Evolutionary conservation across 768 basidiomycete species (phyloP).

Genomic region (Hypholoma fasciculare): DNA sequence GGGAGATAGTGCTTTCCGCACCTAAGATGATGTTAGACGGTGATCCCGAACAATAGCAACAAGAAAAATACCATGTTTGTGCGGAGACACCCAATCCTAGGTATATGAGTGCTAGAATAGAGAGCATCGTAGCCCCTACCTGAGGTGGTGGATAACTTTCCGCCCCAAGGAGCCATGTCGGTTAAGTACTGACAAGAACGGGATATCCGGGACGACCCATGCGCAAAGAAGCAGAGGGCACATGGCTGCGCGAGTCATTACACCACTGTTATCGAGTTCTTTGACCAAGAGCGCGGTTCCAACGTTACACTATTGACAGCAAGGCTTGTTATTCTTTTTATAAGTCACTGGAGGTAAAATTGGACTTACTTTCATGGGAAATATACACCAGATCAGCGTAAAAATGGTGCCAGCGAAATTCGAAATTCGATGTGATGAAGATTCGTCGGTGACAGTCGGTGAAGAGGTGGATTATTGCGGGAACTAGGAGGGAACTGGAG

Average conservation of each 20-base stretch:
- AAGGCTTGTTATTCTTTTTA: not conserved
- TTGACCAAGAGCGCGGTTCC: not conserved
- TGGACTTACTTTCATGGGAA: not conserved
- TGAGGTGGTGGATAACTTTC: not conserved
- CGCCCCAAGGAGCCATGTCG: not conserved
- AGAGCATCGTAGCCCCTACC: not conserved
- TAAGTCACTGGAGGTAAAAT: not conserved
- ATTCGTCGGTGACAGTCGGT: not conserved
- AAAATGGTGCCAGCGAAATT: not conserved
- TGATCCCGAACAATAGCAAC: not conserved
- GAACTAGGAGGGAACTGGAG: too few relatives aligned
- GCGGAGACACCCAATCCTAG: constrained; percentile 9
- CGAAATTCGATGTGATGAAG: not conserved
- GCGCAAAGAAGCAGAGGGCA: constrained; percentile 2
- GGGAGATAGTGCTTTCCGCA: constrained; percentile 59
- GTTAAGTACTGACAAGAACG: not conserved
- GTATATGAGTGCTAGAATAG: constrained; percentile 1
- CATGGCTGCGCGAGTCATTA: constrained; percentile 1
- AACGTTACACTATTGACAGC: not conserved
- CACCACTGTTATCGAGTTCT: constrained; percentile 1
- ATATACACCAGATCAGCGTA: not conserved
- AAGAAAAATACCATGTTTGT: constrained; percentile 16
- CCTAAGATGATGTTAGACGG: constrained; percentile 28
- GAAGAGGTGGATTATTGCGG: constrained; percentile 1
- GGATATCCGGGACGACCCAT: not conserved